phyloP scores from a whole-genome alignment of 176 grass and related monocot species.

The Zea luxurians region DNA sequence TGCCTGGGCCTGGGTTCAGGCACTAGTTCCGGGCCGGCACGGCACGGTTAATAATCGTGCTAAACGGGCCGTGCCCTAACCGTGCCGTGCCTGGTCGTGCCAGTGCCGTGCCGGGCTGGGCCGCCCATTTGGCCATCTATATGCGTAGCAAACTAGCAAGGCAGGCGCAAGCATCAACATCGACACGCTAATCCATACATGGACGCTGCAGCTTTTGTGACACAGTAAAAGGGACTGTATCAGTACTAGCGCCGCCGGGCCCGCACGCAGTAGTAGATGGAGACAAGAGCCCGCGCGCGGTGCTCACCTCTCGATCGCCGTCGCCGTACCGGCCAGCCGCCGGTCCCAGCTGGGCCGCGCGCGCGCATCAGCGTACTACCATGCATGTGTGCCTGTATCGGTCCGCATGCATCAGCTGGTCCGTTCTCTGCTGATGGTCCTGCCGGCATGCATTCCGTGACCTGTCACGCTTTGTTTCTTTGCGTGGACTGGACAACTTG shows the following conservation, averaged over 20 bases:
- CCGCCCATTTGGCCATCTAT: too few species aligned
- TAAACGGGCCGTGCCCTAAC: too few species aligned
- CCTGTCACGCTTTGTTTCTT: slow-evolving; percentile 38
- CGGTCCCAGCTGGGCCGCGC: neutral
- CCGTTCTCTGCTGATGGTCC: slow-evolving; percentile 29
- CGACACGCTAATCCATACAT: neutral
- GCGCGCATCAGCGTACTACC: neutral
- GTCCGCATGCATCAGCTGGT: slow-evolving; percentile 2
- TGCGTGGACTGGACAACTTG: slow-evolving; percentile 31
- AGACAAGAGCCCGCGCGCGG: neutral
- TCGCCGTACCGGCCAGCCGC: neutral
- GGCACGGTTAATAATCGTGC: too few species aligned
- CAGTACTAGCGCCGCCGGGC: too few species aligned
- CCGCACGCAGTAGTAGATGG: neutral
- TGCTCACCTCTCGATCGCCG: neutral
- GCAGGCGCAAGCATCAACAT: too few species aligned
- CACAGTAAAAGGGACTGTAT: neutral
- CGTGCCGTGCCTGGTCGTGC: too few species aligned
- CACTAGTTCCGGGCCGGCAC: too few species aligned
- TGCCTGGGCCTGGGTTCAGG: too few species aligned
- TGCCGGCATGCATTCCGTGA: slow-evolving; percentile 12
- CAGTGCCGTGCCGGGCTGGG: too few species aligned
- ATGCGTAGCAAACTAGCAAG: too few species aligned
- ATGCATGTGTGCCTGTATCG: neutral
- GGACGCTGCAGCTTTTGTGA: too few species aligned